Conservation (phyloP, 78 protist species). For the Dictyostelium capitatum region DNA sequence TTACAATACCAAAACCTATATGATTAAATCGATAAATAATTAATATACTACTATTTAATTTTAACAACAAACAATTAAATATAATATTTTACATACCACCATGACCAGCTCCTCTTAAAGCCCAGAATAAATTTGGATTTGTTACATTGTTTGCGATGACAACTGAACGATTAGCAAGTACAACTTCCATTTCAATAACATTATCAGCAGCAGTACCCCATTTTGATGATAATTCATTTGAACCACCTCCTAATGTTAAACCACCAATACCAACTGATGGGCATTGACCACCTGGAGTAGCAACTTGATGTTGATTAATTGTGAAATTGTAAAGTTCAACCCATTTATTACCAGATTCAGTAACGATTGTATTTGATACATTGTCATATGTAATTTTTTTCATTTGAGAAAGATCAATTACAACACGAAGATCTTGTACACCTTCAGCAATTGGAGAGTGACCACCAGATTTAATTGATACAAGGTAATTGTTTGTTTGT, state of each 20-base stretch:
- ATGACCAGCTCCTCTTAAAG: slow-evolving; percentile 85
- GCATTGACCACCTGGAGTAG: slow-evolving; percentile 71
- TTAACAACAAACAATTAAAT: too few relatives aligned
- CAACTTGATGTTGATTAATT: not conserved
- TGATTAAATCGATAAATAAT: too few relatives aligned
- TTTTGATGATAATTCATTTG: slow-evolving; percentile 45
- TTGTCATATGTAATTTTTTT: slow-evolving; percentile 12
- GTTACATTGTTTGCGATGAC: not conserved
- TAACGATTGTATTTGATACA: not conserved
- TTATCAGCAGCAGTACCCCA: slow-evolving; percentile 75
- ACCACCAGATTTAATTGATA: slow-evolving; percentile 73
- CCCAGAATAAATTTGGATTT: slow-evolving; percentile 80
- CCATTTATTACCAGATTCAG: slow-evolving; percentile 74
- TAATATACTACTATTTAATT: too few relatives aligned
- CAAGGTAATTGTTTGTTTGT: slow-evolving; percentile 35
- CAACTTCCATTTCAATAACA: slow-evolving; percentile 52
- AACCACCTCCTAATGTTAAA: slow-evolving; percentile 79
- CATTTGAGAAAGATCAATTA: slow-evolving; percentile 62
- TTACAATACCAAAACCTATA: slow-evolving; percentile 78
- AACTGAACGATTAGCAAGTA: slow-evolving; percentile 79
- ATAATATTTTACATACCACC: too few relatives aligned
- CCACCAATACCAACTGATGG: slow-evolving; percentile 84
- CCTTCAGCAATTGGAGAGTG: slow-evolving; percentile 28
- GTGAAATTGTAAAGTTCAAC: slow-evolving; percentile 51
- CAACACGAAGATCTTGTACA: slow-evolving; percentile 51